Conservation (phyloP, 441 rosid species). For the Bruguiera hainesii region DNA sequence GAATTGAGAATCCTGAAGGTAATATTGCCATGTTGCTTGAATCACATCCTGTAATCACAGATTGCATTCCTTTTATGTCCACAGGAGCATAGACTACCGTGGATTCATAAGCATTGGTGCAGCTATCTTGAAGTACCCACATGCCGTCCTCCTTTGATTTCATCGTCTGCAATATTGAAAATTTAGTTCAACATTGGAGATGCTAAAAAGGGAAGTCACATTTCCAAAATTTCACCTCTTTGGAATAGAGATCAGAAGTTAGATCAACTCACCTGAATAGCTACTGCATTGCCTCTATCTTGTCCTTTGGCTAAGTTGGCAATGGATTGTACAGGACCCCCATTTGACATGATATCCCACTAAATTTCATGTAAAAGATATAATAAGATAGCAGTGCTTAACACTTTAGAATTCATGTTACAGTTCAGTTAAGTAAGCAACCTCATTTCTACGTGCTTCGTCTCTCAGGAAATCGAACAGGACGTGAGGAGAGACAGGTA, state of each 20-base stretch:
- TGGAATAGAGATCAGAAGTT: background rate
- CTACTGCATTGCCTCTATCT: slow-evolving; percentile 90
- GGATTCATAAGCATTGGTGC: slow-evolving; percentile 83
- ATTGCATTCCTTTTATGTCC: slow-evolving; percentile 71
- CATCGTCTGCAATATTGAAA: slow-evolving; percentile 49
- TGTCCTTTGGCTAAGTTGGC: slow-evolving; percentile 86
- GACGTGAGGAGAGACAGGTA: slow-evolving; percentile 67
- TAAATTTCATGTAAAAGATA: slow-evolving; percentile 21
- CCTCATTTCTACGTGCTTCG: slow-evolving; percentile 75
- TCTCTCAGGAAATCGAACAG: slow-evolving; percentile 87
- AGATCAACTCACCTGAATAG: slow-evolving; percentile 49
- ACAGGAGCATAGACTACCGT: slow-evolving; percentile 77
- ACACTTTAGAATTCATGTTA: background rate
- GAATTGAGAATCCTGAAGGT: slow-evolving; percentile 94
- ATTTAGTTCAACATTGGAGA: slow-evolving; percentile 4
- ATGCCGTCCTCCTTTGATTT: slow-evolving; percentile 61
- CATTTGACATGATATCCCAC: slow-evolving; percentile 89
- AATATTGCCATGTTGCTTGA: slow-evolving; percentile 72
- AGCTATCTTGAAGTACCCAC: slow-evolving; percentile 86
- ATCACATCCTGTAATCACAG: slow-evolving; percentile 85
- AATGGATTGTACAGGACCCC: slow-evolving; percentile 61
- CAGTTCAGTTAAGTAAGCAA: slow-evolving; percentile 13
- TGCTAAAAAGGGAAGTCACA: background rate
- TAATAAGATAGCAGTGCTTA: background rate
- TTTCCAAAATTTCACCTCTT: background rate